Conservation (phyloP, 305 asterid species). For the Plantago coronopus region DNA sequence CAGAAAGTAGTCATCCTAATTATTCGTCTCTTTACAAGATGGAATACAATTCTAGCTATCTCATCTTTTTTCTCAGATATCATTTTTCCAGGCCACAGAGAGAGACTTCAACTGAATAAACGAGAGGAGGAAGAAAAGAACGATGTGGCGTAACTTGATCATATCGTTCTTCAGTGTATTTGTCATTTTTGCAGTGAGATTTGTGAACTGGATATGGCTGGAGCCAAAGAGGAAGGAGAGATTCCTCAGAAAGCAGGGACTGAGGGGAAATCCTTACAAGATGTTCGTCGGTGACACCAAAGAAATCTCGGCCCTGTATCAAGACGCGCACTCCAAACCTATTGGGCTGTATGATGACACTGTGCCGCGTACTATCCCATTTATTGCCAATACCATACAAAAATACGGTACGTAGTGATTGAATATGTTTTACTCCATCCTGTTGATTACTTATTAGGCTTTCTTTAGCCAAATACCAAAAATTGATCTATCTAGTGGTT, state of each 20-base stretch:
- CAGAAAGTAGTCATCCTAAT: too few species aligned
- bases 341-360: conserved; percentile 26
- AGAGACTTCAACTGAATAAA: too few species aligned
- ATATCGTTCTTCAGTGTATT: background rate
- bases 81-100: too few species aligned
- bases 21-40: too few species aligned
- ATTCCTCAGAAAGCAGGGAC: conserved; percentile 34
- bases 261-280: conserved; percentile 38
- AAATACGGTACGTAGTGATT: conserved; percentile 19
- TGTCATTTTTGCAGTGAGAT: background rate
- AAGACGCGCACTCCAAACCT: conserved; percentile 30
- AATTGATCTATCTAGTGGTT: too few species aligned
- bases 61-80: too few species aligned
- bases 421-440: background rate
- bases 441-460: too few species aligned
- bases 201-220: conserved; percentile 40
- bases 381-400: conserved; percentile 17
- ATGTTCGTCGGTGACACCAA: conserved; percentile 34
- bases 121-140: background rate
- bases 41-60: too few species aligned
- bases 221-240: conserved; percentile 35
- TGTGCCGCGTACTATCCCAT: conserved; percentile 35
- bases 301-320: conserved; percentile 21
- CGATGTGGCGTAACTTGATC: background rate
- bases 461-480: too few species aligned